A percentile compares a stretch with the other conserved stretches of the same genome.
Evolutionary conservation across 2,329 filamentous ascomycete species (phyloP).

Genomic region (Ophiostoma novo-ulmi): DNA sequence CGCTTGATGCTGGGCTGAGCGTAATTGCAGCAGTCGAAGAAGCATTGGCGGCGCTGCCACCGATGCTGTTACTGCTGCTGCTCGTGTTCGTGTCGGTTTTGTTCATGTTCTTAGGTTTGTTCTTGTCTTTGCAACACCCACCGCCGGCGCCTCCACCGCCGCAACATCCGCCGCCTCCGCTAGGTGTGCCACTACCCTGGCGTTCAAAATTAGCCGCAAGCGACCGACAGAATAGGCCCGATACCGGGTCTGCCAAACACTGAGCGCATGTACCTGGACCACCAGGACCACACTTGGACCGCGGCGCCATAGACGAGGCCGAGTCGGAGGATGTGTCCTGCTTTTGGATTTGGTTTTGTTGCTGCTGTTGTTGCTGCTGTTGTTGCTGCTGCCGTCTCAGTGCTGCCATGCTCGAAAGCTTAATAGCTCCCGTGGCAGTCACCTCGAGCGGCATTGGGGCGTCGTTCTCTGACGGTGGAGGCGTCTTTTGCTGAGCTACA

Average conservation of each 20-base stretch:
- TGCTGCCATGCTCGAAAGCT: conserved; percentile 46
- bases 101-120: neutral
- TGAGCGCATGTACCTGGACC: conserved; percentile 76
- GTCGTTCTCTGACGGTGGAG: conserved; percentile 58
- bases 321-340: conserved; percentile 28
- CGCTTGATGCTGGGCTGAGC: neutral
- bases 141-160: conserved; percentile 55
- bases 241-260: conserved; percentile 71
- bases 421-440: conserved; percentile 56
- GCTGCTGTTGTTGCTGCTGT: conserved; percentile 7
- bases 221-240: conserved; percentile 76
- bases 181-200: conserved; percentile 29
- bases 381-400: conserved; percentile 30
- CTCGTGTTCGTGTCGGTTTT: neutral
- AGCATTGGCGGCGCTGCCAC: neutral
- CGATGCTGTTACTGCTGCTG: neutral
- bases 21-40: neutral
- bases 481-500: conserved; percentile 49
- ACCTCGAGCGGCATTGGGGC: conserved; percentile 55
- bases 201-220: conserved; percentile 61
- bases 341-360: conserved; percentile 23
- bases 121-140: conserved; percentile 57
- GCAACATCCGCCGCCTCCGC: conserved; percentile 14
- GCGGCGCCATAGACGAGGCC: conserved; percentile 28
- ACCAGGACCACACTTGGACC: conserved; percentile 53